These are phyloP conservation scores for Silene uniflora DNA, from an alignment of 148 eudicot genomes.

Conservation along the genomic window DNA sequence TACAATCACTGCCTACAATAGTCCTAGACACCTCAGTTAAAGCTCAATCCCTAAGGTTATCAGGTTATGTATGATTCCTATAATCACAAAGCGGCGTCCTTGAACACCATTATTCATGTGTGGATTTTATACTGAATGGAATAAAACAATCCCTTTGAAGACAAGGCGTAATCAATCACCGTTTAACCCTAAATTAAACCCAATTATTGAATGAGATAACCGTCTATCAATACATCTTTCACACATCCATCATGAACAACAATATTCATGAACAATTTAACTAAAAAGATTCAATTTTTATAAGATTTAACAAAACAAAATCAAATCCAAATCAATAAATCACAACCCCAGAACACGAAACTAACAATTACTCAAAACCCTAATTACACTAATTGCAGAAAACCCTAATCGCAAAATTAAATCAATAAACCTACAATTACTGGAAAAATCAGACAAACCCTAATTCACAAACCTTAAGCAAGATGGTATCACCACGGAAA, in stretches of 20 bases:
- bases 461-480: slow-evolving; percentile 50
- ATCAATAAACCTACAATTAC: not conserved
- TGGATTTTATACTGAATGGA: too few relatives aligned
- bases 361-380: not conserved
- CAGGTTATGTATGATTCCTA: too few relatives aligned
- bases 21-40: too few relatives aligned
- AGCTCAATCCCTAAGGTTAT: too few relatives aligned
- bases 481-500: slow-evolving; percentile 76
- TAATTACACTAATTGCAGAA: not conserved
- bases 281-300: not conserved
- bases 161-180: too few relatives aligned
- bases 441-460: not conserved
- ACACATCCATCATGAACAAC: not conserved
- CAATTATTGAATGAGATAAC: too few relatives aligned
- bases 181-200: too few relatives aligned
- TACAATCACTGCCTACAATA: not conserved
- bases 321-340: not conserved
- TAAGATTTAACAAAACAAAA: not conserved
- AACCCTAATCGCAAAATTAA: slow-evolving; percentile 1
- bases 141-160: too few relatives aligned
- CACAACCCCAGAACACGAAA: not conserved
- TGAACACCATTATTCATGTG: too few relatives aligned
- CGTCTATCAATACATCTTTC: too few relatives aligned
- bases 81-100: too few relatives aligned
- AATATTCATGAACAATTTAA: not conserved